A percentile compares a stretch with the other conserved stretches of the same genome.
Evolutionary conservation across 352 stramenopile species (phyloP).

Genomic region (Phytophthora palmivora): DNA sequence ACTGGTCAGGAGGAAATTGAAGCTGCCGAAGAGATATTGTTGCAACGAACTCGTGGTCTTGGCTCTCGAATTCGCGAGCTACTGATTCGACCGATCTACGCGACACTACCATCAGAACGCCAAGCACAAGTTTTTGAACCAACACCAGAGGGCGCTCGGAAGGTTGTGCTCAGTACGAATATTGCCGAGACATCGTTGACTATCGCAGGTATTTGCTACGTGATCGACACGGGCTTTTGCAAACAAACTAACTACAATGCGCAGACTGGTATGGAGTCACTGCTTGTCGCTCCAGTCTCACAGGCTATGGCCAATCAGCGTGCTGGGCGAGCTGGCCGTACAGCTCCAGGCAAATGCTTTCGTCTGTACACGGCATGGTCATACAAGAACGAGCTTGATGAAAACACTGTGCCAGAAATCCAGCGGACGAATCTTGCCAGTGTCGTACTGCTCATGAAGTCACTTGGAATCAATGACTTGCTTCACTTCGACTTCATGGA

Average conservation of each 20-base stretch:
- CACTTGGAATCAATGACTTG: constrained; percentile 99
- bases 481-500: constrained; percentile 99
- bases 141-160: constrained; percentile 95
- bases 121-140: constrained; percentile 99
- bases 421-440: constrained; percentile 94
- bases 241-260: constrained; percentile 99
- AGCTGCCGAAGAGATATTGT: constrained; percentile 95
- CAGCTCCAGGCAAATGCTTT: constrained; percentile 98
- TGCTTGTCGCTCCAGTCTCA: constrained; percentile 98
- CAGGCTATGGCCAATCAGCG: constrained; percentile 98
- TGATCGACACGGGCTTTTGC: constrained; percentile 99
- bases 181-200: constrained; percentile 99
- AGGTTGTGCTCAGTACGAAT: constrained; percentile 99
- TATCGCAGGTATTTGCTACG: constrained; percentile 99
- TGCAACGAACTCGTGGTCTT: constrained; percentile 92
- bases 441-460: constrained; percentile 99
- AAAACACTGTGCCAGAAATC: constrained; percentile 99
- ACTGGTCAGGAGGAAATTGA: constrained; percentile 99
- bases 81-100: constrained; percentile 99
- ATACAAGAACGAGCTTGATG: constrained; percentile 98
- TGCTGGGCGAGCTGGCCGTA: constrained; percentile 95
- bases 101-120: constrained; percentile 97
- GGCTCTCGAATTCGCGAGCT: constrained; percentile 98
- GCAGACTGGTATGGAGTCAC: constrained; percentile 98
- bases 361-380: constrained; percentile 99